Conservation (phyloP, 106 monocot species). For the Acorus calamus region DNA sequence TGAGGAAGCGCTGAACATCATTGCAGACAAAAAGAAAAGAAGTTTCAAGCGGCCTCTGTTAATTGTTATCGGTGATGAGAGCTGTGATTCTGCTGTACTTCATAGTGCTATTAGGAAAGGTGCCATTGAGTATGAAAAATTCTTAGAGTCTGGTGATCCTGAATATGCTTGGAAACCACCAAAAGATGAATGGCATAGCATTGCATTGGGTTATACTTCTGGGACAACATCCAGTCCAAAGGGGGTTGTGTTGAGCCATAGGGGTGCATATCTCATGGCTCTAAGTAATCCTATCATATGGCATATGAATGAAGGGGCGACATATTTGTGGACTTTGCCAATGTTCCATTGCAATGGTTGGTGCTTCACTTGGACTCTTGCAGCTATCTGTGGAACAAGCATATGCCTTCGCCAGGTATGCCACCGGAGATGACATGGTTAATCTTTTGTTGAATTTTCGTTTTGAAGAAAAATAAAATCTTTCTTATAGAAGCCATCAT, state of each 20-base stretch:
- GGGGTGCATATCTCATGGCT: slow-evolving; percentile 94
- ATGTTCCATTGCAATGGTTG: slow-evolving; percentile 99
- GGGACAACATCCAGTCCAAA: slow-evolving; percentile 95
- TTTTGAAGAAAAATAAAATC: too few relatives aligned
- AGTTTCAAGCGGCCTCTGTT: slow-evolving; percentile 50
- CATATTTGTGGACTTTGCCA: slow-evolving; percentile 88
- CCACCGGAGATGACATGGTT: too few relatives aligned
- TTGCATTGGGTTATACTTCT: slow-evolving; percentile 86
- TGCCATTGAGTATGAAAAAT: slow-evolving; percentile 78
- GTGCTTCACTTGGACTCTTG: slow-evolving; percentile 82
- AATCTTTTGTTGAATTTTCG: too few relatives aligned
- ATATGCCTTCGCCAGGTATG: slow-evolving; percentile 92
- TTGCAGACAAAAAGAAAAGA: slow-evolving; percentile 29
- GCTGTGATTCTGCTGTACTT: slow-evolving; percentile 41
- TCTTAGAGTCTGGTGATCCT: slow-evolving; percentile 71
- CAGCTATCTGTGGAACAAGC: slow-evolving; percentile 84
- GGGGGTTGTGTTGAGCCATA: slow-evolving; percentile 87
- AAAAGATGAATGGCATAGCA: slow-evolving; percentile 95
- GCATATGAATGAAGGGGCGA: slow-evolving; percentile 80
- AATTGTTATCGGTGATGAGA: slow-evolving; percentile 73
- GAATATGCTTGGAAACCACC: slow-evolving; percentile 72
- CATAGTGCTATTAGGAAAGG: slow-evolving; percentile 59
- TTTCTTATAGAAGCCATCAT: too few relatives aligned
- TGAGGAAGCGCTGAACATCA: slow-evolving; percentile 57
- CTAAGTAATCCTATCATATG: slow-evolving; percentile 65